A percentile compares a stretch with the other conserved stretches of the same genome.
Conservation (phyloP, 495 filamentous ascomycete species). For the Filosporella fistucella region DNA sequence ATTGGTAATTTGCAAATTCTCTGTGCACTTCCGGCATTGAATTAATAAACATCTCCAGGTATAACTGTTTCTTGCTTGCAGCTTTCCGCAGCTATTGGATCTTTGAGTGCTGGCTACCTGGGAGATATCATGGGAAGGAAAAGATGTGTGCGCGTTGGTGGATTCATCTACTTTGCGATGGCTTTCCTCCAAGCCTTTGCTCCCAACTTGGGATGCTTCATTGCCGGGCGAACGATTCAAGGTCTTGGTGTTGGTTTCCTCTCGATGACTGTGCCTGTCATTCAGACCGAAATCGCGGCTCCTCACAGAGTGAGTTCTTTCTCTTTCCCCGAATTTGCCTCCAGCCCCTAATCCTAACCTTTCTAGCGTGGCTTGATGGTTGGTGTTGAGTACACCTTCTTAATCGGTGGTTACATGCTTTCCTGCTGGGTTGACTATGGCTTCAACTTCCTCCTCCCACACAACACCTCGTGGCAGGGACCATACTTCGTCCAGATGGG, state of each 20-base stretch:
- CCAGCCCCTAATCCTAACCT: too few species aligned
- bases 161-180: not conserved
- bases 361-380: not conserved
- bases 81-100: not conserved
- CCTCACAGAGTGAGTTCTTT: too few species aligned
- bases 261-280: constrained; percentile 1
- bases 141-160: not conserved
- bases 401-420: constrained; percentile 1
- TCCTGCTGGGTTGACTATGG: constrained; percentile 2
- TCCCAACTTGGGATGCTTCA: not conserved
- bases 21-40: too few species aligned
- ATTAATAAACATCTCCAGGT: too few species aligned
- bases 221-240: not conserved
- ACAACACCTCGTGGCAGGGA: not conserved
- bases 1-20: too few species aligned
- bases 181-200: not conserved
- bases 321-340: too few species aligned
- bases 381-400: not conserved
- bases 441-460: constrained; percentile 1
- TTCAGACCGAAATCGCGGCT: not conserved
- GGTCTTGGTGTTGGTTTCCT: constrained; percentile 4
- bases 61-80: constrained; percentile 1
- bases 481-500: not conserved
- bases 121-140: not conserved
- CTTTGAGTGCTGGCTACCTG: not conserved